Percentiles rank a stretch among this genome's conserved stretches.
These are phyloP conservation scores for Amauroascus verrucosus DNA, from an alignment of 2,329 filamentous ascomycete species.

Conservation along the genomic window DNA sequence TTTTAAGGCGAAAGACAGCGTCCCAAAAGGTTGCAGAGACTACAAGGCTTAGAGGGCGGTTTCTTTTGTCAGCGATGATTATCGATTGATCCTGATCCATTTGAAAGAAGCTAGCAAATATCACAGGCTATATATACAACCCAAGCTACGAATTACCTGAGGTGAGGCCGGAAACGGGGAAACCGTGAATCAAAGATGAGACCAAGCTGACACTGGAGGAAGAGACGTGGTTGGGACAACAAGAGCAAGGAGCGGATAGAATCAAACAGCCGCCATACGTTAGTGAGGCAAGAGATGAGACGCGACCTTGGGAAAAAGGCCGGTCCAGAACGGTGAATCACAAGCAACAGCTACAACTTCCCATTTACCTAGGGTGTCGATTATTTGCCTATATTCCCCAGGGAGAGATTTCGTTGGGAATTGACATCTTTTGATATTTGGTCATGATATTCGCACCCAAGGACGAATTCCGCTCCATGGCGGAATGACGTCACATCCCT, in stretches of 20 bases:
- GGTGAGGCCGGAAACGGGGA: neutral
- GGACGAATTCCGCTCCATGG: neutral
- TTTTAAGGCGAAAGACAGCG: neutral
- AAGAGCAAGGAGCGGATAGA: neutral
- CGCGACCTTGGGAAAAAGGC: neutral
- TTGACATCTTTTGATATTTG: neutral
- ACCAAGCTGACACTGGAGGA: neutral
- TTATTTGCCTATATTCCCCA: no score
- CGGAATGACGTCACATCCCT: neutral
- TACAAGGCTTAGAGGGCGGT: neutral
- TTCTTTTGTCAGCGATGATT: neutral
- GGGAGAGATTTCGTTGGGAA: no score
- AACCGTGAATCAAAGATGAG: slow-evolving; percentile 1
- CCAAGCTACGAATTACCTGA: neutral
- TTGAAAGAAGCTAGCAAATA: neutral
- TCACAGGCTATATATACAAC: neutral
- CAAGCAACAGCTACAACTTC: neutral
- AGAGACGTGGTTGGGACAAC: neutral
- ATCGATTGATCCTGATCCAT: neutral
- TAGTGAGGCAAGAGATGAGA: slow-evolving; percentile 1
- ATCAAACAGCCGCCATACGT: neutral
- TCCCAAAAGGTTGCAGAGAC: neutral
- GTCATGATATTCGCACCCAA: neutral
- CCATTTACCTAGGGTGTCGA: neutral
- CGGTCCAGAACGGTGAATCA: neutral